Base-by-base conservation (phyloP, 805 yeast species). In the Sungouiozyma intestinalis region DNA sequence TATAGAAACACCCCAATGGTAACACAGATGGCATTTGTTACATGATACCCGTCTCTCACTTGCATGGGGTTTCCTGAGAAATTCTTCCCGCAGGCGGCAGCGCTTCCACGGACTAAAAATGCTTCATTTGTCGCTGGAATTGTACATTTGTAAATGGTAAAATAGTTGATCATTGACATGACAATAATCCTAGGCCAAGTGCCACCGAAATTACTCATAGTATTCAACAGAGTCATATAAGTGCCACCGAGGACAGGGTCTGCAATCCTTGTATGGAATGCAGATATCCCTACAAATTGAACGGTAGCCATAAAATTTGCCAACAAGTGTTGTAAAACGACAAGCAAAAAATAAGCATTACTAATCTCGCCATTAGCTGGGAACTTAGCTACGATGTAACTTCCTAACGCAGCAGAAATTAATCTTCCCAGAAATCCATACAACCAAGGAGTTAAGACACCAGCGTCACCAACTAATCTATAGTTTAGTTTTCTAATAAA, bases 231-330 rank as follows among this genome's bases (percentile, higher is more conserved):
- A 0, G 98, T 92, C 97, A 92, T 90, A 61, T 92, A 92, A 0
- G 98, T 92, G 1, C 98, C 98, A 15, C 98, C 98, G 53, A 92
- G 85, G 16, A 79, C 64, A 0, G 98, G 97, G 58, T 92, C 98
- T 2, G 98, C 95, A 42, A 92, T 84, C 52, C 81, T 79, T 2
- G 97, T 90, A 64, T 90, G 97, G 70, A 92, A 92, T 0, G 97
- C 94, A 56, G 87, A 82, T 35, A 92, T 77, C 1, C 94, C 83
- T 16, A 92, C 97, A 65, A 92, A 90, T 63, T 90, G 97, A 43
- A 92, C 80, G 0, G 98, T 92, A 4, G 87, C 74, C 94, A 90
- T 85, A 63, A 92, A 88, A 8, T 94, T 83, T 15, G 94, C 85
- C 31, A 85, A 58, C 21, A 90, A 69, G 62, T 92, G 97, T 53